A percentile compares a stretch with the other conserved stretches of the same genome.
Evolutionary conservation across 169 alveolate genomes (phyloP).

Genomic region (Plasmodium malariae): DNA sequence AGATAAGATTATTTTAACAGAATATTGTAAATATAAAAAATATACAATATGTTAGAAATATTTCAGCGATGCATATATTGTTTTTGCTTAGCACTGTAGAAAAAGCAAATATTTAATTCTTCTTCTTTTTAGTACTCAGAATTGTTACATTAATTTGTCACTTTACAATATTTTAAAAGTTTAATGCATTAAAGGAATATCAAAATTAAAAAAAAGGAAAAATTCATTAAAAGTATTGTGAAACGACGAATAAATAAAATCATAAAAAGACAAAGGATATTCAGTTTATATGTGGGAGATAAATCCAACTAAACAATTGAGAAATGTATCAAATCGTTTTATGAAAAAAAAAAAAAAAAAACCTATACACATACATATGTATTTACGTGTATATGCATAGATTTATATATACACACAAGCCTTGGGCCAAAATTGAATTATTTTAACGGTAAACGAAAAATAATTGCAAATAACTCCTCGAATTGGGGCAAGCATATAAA

Average conservation of each 20-base stretch:
- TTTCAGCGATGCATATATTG: too few species aligned
- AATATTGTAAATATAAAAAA: too few species aligned
- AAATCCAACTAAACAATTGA: constrained; percentile 33
- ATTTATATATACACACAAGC: constrained; percentile 1
- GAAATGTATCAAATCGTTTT: constrained; percentile 13
- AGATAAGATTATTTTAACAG: too few species aligned
- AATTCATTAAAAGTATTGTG: constrained; percentile 5
- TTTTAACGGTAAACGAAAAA: constrained; percentile 4
- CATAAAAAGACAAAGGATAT: not conserved
- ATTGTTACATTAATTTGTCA: not conserved
- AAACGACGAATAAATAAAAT: not conserved
- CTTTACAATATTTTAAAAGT: constrained; percentile 17
- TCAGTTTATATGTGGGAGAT: not conserved
- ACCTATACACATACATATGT: not conserved
- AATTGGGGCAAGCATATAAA: not conserved
- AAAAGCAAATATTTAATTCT: not conserved
- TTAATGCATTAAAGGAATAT: constrained; percentile 4
- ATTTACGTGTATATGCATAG: not conserved
- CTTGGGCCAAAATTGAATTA: not conserved
- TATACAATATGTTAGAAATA: too few species aligned
- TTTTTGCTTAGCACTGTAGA: too few species aligned
- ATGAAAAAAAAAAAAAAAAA: constrained; percentile 14
- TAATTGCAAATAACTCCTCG: not conserved
- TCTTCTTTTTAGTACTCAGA: not conserved
- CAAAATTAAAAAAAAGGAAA: constrained; percentile 12